Base-by-base conservation (phyloP, 192 early-diverging fungal genomes). In the Borealophlyctis nickersoniae region DNA sequence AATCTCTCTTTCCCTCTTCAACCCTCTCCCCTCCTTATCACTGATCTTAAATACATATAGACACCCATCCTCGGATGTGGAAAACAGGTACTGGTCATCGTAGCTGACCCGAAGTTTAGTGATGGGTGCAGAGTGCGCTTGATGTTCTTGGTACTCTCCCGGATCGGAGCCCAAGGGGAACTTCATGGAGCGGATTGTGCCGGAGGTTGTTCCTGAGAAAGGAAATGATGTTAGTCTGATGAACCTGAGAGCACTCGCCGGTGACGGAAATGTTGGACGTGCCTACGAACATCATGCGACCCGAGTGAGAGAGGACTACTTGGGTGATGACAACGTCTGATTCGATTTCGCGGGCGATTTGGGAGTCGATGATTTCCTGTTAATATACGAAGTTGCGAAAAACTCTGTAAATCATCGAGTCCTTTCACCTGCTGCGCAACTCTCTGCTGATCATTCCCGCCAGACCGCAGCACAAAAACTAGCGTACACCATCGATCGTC, bases 261-360 rank as follows among this genome's bases (percentile, higher is more conserved):
- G 32, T 31, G 14, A 35, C 53, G 31, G 13, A 9, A 0, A 14
- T 16, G 0, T 2, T 27, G 5, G 4, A 58, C 64, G 13, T 66
- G 73, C 81, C 82, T 11, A 73, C 74, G 79, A 86, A 86, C 72
- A 86, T 76, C 84, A 86, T 86, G 2, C 75, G 55, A 9, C 84
- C 84, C 23, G 82, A 85, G 36, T 85, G 80, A 2, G 83, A 85
- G 19, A 84, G 35, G 14, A 67, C 65, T 32, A 86, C 74, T 71
- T 86, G 81, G 2, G 79, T 86, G 3, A 81, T 63, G 1, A 83
- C 81, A 9, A 56, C 65, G 53, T 85, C 73, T 14, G 78, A 77
- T 48, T 78, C 77, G 33, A 80, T 55, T 49, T 86, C 84, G 22
- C 80, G 60, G 19, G 73, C 65, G 22, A 86, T 80, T 65, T 81